Evolutionary conservation across 192 early-diverging fungal species (phyloP), one percentile per base, ranked within the genome.

Genomic region (Phlyctochytrium arcticum): DNA sequence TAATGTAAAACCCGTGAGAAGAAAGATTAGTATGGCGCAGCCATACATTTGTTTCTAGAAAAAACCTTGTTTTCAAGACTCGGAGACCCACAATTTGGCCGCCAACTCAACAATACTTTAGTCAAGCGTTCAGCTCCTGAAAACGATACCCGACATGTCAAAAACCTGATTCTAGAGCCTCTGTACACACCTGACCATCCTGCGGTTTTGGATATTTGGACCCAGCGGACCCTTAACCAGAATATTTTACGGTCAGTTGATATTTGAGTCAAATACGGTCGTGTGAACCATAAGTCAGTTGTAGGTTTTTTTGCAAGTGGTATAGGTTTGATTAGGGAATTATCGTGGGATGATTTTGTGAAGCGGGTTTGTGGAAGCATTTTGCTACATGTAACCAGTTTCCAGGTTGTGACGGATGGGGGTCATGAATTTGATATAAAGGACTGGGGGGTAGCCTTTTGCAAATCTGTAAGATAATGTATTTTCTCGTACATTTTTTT

Each of bases 251-350:
- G 70, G 29, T 48, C 91, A 51, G 80, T 95, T 8, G 84, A 82
- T 7, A 44, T 33, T 98, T 71, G 82, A 81, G 5, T 60, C 77
- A 3, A 83, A 89, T 37, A 85, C 96, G 0, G 69, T 92, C 94
- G 0, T 94, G 91, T 69, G 85, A 90, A 57, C 83, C 82, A 12
- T 80, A 89, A 17, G 86, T 96, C 12, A 87, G 93, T 44, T 98
- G 96, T 71, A 82, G 85, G 54, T 90, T 86, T 57, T 98, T 94
- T 71, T 88, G 88, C 63, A 84, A 86, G 58, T 84, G 83, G 54
- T 75, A 86, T 6, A 93, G 97, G 72, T 69, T 97, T 62, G 96
- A 98, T 73, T 85, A 97, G 59, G 4, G 75, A 72, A 10, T 64
- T 77, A 30, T 65, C 67, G n/a, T 70, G 80, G 48, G 66, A 63